These are phyloP conservation scores for Penicillium dipodomyicola DNA, from an alignment of 495 filamentous ascomycete species.

Conservation along the genomic window DNA sequence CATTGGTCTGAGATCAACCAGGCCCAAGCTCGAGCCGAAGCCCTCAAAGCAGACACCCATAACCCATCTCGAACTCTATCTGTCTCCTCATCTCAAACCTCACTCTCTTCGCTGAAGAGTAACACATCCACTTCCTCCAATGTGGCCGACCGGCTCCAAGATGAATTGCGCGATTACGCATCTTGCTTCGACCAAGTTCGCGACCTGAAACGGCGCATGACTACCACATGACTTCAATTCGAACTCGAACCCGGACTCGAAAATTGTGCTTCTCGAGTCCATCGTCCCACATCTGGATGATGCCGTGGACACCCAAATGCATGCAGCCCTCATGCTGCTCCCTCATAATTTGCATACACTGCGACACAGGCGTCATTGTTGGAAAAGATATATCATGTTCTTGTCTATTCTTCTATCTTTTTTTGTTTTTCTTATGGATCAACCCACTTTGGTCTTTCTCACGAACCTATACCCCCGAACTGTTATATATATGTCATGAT, in stretches of 20 bases:
- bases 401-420: neutral
- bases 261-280: neutral
- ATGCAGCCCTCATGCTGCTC: conserved; percentile 10
- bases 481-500: conserved; percentile 12
- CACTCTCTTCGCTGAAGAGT: conserved; percentile 75
- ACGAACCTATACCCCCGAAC: conserved; percentile 9
- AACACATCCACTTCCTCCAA: conserved; percentile 49
- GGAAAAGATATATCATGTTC: conserved; percentile 6
- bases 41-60: conserved; percentile 12
- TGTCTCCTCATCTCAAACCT: conserved; percentile 81
- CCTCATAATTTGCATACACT: conserved; percentile 9
- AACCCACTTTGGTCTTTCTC: neutral
- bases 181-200: conserved; percentile 83
- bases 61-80: conserved; percentile 49
- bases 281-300: neutral
- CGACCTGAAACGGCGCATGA: conserved; percentile 59
- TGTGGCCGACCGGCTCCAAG: conserved; percentile 72
- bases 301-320: neutral
- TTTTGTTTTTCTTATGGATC: neutral
- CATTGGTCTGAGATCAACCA: conserved; percentile 29
- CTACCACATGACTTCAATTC: conserved; percentile 30
- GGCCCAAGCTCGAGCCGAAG: conserved; percentile 21
- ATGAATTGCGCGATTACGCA: conserved; percentile 81
- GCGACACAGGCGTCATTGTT: conserved; percentile 2
- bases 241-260: neutral